Evolutionary conservation across 208 protist genomes (phyloP).

Genomic region (Porcisia hertigi): DNA sequence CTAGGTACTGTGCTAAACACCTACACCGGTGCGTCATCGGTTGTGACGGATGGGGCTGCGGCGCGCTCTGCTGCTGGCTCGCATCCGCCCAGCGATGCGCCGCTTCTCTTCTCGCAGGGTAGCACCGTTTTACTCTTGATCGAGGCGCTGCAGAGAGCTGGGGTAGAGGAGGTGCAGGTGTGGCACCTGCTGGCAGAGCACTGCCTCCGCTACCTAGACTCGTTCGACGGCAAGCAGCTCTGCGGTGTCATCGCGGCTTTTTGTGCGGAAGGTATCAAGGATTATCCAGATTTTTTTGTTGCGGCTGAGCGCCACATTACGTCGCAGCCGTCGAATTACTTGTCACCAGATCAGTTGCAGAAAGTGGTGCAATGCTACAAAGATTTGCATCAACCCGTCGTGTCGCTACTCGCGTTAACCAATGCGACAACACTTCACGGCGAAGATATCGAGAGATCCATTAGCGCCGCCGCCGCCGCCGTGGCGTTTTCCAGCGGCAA

Average conservation of each 20-base stretch:
- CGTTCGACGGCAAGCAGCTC: constrained; percentile 65
- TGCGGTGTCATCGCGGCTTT: constrained; percentile 60
- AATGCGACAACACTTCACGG: constrained; percentile 19
- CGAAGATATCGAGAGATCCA: constrained; percentile 25
- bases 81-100: background rate
- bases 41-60: background rate
- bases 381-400: constrained; percentile 58
- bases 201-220: constrained; percentile 62
- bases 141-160: constrained; percentile 47
- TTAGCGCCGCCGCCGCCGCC: constrained; percentile 25
- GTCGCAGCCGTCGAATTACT: constrained; percentile 37
- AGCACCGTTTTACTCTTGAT: constrained; percentile 43
- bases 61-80: background rate
- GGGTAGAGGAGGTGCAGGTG: constrained; percentile 63
- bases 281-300: constrained; percentile 82
- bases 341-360: constrained; percentile 58
- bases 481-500: constrained; percentile 12
- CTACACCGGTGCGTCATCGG: constrained; percentile 17
- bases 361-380: constrained; percentile 69
- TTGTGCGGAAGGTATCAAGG: constrained; percentile 43
- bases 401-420: constrained; percentile 55
- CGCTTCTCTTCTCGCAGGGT: constrained; percentile 23
- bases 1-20: constrained; percentile 45
- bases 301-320: constrained; percentile 69
- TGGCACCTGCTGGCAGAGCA: constrained; percentile 81